Base-by-base conservation (phyloP, 164 flowering plant genomes). In the Chimonanthus praecox region DNA sequence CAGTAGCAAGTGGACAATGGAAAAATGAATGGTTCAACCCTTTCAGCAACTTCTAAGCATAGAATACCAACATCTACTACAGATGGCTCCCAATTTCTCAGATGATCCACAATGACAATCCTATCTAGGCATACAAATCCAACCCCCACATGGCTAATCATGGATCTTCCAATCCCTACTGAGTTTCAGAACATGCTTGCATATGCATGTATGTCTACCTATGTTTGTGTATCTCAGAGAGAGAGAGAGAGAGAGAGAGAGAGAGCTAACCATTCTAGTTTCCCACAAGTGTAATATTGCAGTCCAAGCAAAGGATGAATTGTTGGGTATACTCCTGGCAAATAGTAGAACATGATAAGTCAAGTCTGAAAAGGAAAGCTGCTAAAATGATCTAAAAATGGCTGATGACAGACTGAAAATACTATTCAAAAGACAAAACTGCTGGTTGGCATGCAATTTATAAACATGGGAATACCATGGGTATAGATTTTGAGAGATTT, bases 221-320 rank as follows among this genome's bases (percentile, higher is more conserved):
- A 20, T 20, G 21, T 20, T 20, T 20, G 21, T 20, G 21, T 20
- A 20, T 20, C 21, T 20, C 21, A 20, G 58, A 50, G 58, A 7
- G 58, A 51, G 58, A 51, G 58, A 51, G 58, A 51, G 16, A 10
- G 16, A 10, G 48, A 44, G 15, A 43, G 46, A 21, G 48, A 13
- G 68, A 65, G 6, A 33, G 16, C 87, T 76, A 51, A 95, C 99
- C 99, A 95, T 84, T 93, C 94, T 49, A 95, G 92, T 77, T 93
- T 95, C 69, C 99, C 99, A 74, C 94, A 84, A 1, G 90, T 85
- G 78, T 93, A 93, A 75, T 89, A 88, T 71, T 95, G 99, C 80
- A 95, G 80, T 71, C 98, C 99, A 62, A 85, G 87, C 80, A 90
- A 79, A 58, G 99, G 99, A 80, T 95, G 98, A 71, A 75, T 75